Base-by-base conservation (phyloP, 305 asterid species). In the Fraxinus nigra region DNA sequence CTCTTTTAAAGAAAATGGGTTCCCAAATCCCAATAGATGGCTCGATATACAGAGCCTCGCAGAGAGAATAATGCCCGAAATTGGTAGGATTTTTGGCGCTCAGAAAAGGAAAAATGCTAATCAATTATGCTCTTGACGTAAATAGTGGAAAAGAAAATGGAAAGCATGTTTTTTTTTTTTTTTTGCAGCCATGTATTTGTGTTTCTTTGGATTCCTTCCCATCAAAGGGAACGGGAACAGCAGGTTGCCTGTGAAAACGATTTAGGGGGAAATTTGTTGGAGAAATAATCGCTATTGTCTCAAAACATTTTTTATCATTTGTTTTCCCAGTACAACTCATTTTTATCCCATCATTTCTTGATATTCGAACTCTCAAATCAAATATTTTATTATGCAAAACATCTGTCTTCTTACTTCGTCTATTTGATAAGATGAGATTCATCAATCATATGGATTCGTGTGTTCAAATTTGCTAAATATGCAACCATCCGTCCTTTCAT, bases 141-240 rank as follows among this genome's bases (percentile, higher is more conserved):
- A 75, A 30, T 79, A 83, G 79, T 84, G 75, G 76, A 59, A 37
- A 76, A 37, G 79, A 73, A 77, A 65, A 79, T 81, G 91, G 75
- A 83, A 81, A 77, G 81, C 85, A 82, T 87, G 86, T 84, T 87
- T 83, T 76, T 77, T 77, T 87, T 77, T 79, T 3, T 3, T 34
- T 87, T 38, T 38, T 1, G 79, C 81, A 61, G 82, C 81, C 87
- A 80, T 77, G 82, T 79, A 82, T 33, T 46, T 40, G 46, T 37
- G 79, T 54, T n/a, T 72, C 78, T 18, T 26, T 59, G 87, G 87
- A 76, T 86, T 79, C 87, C 83, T 26, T 76, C 72, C 48, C n/a
- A 1, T 22, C 72, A 65, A 20, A 48, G 51, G 77, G 24, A 32
- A 38, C 75, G 63, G 56, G 78, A 1, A 10, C 2, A 34, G 14